Base-by-base conservation (phyloP, 2,329 filamentous ascomycete genomes). In the Balansia obtecta region DNA sequence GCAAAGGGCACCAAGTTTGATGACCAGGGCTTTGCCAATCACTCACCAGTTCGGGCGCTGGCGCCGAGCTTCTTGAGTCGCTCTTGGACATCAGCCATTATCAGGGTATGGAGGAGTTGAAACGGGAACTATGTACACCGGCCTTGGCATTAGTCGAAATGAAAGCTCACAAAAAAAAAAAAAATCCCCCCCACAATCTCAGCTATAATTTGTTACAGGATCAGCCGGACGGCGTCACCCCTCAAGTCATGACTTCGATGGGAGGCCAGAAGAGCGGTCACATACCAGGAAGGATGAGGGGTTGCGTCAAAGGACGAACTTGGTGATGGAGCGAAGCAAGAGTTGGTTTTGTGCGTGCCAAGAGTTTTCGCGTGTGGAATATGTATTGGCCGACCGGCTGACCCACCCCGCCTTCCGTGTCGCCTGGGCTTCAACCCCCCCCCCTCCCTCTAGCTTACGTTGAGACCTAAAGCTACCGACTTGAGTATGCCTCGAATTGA, bases 21-120 rank as follows among this genome's bases (percentile, higher is more conserved):
- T 13, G 22, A n/a, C n/a, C 38, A 11, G n/a, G 34, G 9, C 3
- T 10, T 10, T 13, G 11, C 18, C 9, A 27, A 27, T 50, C 12
- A 80, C 83, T 63, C 80, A 87, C 85, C 85, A 72, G 83, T 87
- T 68, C 74, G 73, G 63, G 73, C 73, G 53, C 61, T 60, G 60
- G 61, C 59, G 66, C 73, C 74, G 56, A 77, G 74, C 74, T 78
- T 78, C 74, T 77, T 78, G 62, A 78, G 71, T 61, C 75, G 72
- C 69, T 78, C 75, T 69, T 78, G 75, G 59, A 78, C 63, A 63
- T 77, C 75, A 63, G 71, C 69, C 74, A 78, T 78, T 63, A 57
- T 71, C 68, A 55, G 57, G 59, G 59, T 61, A 58, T 61, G 60
- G 58, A 59, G 57, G 55, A 58, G 56, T 53, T 52, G 55, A 50